Evolutionary conservation across 768 basidiomycete genomes (phyloP).

Genomic region (Rhodosporidiobolus sp.): DNA sequence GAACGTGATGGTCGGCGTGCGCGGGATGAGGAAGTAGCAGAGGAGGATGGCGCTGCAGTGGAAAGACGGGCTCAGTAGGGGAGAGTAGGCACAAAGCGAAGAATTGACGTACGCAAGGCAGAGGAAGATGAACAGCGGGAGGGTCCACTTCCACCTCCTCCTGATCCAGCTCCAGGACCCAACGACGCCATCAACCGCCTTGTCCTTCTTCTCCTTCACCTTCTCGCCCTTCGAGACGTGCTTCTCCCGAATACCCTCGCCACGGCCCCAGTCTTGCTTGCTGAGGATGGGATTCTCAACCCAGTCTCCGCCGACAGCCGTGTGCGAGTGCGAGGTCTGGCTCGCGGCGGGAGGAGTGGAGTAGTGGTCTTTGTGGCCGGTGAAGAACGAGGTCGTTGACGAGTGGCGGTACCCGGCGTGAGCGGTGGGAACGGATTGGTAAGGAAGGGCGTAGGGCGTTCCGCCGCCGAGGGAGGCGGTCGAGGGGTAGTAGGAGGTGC

Average conservation of each 20-base stretch:
- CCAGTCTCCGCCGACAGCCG: slow-evolving; percentile 1
- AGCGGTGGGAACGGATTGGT: neutral
- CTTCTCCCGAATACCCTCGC: slow-evolving; percentile 25
- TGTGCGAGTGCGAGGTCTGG: neutral
- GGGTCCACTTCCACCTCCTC: slow-evolving; percentile 14
- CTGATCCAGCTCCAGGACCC: neutral
- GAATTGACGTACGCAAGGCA: slow-evolving; percentile 14
- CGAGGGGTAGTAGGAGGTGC: neutral
- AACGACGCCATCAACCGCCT: neutral
- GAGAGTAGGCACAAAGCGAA: neutral
- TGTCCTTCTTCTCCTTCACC: neutral
- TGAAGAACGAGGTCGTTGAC: no score
- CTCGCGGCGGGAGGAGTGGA: neutral
- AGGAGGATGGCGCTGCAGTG: slow-evolving; percentile 18
- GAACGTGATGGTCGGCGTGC: slow-evolving; percentile 28
- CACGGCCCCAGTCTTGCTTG: slow-evolving; percentile 13
- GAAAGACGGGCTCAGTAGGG: no score
- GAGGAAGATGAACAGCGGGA: slow-evolving; percentile 8
- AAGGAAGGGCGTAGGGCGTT: neutral
- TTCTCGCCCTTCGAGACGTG: neutral
- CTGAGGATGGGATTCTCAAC: slow-evolving; percentile 10
- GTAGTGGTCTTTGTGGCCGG: no score
- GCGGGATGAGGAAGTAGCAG: slow-evolving; percentile 30
- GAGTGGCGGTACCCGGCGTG: no score
- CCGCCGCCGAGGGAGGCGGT: neutral